These are phyloP conservation scores for Aleurites moluccanus DNA, from an alignment of 441 rosid species.

Conservation along the genomic window DNA sequence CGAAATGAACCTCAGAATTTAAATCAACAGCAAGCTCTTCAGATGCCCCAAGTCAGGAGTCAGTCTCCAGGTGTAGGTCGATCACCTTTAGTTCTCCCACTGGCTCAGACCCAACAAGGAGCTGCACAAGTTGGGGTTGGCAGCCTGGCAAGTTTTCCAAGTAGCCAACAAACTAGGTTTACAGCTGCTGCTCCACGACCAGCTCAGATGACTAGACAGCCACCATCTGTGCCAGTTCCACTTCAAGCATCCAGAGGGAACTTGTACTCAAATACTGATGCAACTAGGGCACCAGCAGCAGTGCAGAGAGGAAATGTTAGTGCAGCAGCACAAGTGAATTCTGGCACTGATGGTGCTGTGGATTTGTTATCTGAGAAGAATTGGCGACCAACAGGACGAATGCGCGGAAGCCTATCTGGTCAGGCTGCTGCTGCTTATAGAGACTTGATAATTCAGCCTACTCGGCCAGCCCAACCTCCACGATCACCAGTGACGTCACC, in stretches of 20 bases:
- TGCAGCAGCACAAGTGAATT: constrained; percentile 34
- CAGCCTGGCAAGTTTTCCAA: constrained; percentile 28
- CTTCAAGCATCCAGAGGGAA: constrained; percentile 37
- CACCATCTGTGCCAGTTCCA: constrained; percentile 42
- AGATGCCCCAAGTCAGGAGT: constrained; percentile 32
- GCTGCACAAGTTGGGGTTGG: constrained; percentile 28
- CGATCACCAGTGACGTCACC: constrained; percentile 30
- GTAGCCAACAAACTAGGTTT: constrained; percentile 30
- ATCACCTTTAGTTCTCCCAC: constrained; percentile 31
- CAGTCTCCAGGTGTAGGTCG: no score
- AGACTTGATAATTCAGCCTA: constrained; percentile 67
- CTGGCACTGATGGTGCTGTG: constrained; percentile 33
- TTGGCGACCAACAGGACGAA: constrained; percentile 74
- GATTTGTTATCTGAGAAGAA: constrained; percentile 45
- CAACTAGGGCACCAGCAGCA: constrained; percentile 29
- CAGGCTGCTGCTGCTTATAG: constrained; percentile 45
- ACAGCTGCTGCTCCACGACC: constrained; percentile 33
- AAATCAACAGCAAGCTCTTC: constrained; percentile 37
- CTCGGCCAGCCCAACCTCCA: constrained; percentile 43
- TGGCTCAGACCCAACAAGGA: constrained; percentile 39
- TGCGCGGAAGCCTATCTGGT: constrained; percentile 85
- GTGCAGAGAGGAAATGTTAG: constrained; percentile 39
- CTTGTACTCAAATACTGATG: constrained; percentile 16
- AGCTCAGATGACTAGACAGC: constrained; percentile 41
- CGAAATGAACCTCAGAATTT: constrained; percentile 26